Percentiles rank a stretch among this genome's conserved stretches.
These are phyloP conservation scores for Silene coronaria DNA, from an alignment of 179 eudicot genomes.

Conservation along the genomic window DNA sequence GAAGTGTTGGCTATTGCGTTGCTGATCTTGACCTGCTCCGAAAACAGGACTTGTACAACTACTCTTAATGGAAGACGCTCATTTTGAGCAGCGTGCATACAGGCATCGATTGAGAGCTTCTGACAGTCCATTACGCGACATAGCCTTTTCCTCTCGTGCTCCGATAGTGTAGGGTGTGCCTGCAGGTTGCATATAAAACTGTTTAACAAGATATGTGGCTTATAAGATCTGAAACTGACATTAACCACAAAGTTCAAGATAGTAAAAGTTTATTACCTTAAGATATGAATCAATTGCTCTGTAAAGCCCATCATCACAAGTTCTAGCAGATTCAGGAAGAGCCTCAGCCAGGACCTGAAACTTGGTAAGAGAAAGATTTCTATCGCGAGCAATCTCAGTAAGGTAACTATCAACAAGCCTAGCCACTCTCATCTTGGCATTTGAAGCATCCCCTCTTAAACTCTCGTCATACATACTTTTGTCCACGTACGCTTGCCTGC, in stretches of 20 bases:
- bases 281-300: slow-evolving; percentile 90
- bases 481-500: slow-evolving; percentile 38
- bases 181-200: no score
- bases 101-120: slow-evolving; percentile 82
- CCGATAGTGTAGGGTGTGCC: slow-evolving; percentile 81
- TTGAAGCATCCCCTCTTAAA: slow-evolving; percentile 32
- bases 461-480: slow-evolving; percentile 37
- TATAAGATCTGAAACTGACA: no score
- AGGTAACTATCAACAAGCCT: slow-evolving; percentile 81
- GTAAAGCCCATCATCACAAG: slow-evolving; percentile 85
- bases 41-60: slow-evolving; percentile 85
- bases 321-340: slow-evolving; percentile 81
- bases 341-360: slow-evolving; percentile 94
- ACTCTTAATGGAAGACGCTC: slow-evolving; percentile 77
- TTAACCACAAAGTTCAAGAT: no score
- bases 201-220: no score
- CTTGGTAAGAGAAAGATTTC: slow-evolving; percentile 60
- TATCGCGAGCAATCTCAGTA: slow-evolving; percentile 77
- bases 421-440: slow-evolving; percentile 78
- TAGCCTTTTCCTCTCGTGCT: slow-evolving; percentile 72
- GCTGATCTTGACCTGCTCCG: slow-evolving; percentile 75
- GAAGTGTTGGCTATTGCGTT: slow-evolving; percentile 54
- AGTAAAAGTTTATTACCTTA: no score
- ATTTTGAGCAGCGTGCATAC: slow-evolving; percentile 91
- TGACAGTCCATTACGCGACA: slow-evolving; percentile 93